Percentiles rank a stretch among this genome's conserved stretches.
phyloP scores from a whole-genome alignment of 2,329 filamentous ascomycete species.

The Cercospora zeina region DNA sequence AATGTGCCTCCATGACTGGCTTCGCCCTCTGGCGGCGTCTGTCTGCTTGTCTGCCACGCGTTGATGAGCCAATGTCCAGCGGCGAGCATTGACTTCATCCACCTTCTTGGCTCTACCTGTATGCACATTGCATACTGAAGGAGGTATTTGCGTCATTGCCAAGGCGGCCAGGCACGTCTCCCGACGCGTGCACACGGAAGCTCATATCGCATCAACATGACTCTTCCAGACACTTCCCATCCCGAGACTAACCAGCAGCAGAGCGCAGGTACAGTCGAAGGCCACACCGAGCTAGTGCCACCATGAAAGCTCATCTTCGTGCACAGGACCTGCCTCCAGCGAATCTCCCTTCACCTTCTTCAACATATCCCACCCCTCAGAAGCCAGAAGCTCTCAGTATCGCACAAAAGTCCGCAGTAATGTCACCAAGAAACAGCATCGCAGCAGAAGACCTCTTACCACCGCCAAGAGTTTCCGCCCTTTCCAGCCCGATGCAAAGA shows the following conservation, averaged over 20 bases:
- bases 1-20: background rate
- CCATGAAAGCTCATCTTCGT: background rate
- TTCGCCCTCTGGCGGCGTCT: background rate
- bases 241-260: background rate
- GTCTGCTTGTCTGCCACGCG: background rate
- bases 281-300: background rate
- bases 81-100: background rate
- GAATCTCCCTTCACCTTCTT: background rate
- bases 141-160: no score
- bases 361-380: constrained; percentile 2
- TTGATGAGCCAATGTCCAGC: background rate
- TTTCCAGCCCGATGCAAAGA: background rate
- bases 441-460: background rate
- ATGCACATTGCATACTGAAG: background rate
- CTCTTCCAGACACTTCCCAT: background rate
- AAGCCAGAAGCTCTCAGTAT: background rate
- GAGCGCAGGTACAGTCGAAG: background rate
- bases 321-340: background rate
- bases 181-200: no score
- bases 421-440: constrained; percentile 13
- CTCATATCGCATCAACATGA: background rate
- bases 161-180: no score
- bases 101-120: background rate
- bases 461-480: background rate
- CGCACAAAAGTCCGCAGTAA: constrained; percentile 8